Percentiles rank a stretch among this genome's conserved stretches.
Evolutionary conservation across 176 grass and related monocot species (phyloP).

Genomic region (Musa itinerans): DNA sequence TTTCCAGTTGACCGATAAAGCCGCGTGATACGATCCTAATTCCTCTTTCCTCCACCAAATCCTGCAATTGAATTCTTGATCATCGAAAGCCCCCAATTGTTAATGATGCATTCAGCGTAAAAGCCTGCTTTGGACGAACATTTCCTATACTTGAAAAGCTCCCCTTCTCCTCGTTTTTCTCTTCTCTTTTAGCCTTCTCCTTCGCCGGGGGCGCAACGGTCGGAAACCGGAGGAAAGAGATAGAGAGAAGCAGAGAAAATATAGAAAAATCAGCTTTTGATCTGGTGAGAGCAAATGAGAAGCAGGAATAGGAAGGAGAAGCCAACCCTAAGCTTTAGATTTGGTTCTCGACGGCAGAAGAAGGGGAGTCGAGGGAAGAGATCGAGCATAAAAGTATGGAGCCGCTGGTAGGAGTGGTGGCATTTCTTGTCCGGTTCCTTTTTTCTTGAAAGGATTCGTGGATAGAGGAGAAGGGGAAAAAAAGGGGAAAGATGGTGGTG

Average conservation of each 20-base stretch:
- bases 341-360: not conserved
- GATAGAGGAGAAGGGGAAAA: not conserved
- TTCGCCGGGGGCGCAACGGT: not conserved
- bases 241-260: not conserved
- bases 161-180: not conserved
- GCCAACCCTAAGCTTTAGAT: not conserved
- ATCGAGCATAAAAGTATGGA: not conserved
- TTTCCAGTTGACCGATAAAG: too few species aligned
- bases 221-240: not conserved
- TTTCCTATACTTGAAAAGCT: not conserved
- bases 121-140: not conserved
- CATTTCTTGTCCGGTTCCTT: not conserved
- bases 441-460: not conserved
- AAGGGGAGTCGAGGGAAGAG: not conserved
- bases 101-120: not conserved
- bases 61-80: not conserved
- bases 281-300: not conserved
- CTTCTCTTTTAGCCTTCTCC: not conserved
- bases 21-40: not conserved
- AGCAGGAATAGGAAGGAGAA: not conserved
- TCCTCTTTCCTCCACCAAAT: not conserved
- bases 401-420: not conserved
- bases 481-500: constrained; percentile 1
- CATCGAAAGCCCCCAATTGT: not conserved
- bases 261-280: not conserved